A percentile compares a stretch with the other conserved stretches of the same genome.
Conservation (phyloP, 2,329 filamentous ascomycete genomes). For the Mycosphaerella sp. region DNA sequence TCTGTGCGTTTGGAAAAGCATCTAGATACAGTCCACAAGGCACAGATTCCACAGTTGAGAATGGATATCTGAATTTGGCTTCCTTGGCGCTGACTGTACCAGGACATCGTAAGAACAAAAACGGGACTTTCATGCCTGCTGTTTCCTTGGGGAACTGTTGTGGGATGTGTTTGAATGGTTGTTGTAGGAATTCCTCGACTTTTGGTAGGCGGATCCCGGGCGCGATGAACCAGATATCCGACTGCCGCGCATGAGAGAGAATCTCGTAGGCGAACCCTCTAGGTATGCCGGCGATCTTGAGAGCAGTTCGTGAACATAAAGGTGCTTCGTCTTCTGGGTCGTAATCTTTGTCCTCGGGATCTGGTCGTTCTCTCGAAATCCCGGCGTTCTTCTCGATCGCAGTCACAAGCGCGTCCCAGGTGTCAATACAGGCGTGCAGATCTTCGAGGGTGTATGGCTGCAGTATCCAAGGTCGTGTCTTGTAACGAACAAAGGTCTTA, state of each 20-base stretch:
- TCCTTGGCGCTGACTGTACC: constrained; percentile 31
- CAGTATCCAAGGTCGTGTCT: constrained; percentile 31
- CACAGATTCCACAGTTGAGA: constrained; percentile 30
- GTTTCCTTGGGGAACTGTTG: constrained; percentile 29
- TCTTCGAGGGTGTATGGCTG: constrained; percentile 32
- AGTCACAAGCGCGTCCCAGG: constrained; percentile 29
- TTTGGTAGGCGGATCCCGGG: constrained; percentile 32
- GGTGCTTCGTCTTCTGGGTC: constrained; percentile 27
- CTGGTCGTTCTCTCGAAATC: constrained; percentile 11
- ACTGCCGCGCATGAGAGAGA: constrained; percentile 28
- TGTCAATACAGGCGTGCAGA: constrained; percentile 27
- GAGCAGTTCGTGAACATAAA: constrained; percentile 26
- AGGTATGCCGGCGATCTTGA: constrained; percentile 29
- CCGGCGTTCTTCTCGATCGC: constrained; percentile 28
- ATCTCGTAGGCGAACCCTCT: constrained; percentile 33
- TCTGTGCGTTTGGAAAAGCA: constrained; percentile 31
- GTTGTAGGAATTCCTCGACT: constrained; percentile 32
- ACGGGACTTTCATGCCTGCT: constrained; percentile 32
- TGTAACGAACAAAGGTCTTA: constrained; percentile 20
- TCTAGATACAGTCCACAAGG: constrained; percentile 35
- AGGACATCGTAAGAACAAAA: constrained; percentile 31
- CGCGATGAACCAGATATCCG: constrained; percentile 31
- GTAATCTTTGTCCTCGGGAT: constrained; percentile 18
- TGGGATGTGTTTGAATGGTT: constrained; percentile 31
- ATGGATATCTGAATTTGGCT: constrained; percentile 33